Conservation (phyloP, 331 rosid genomes). For the Spiraea crenata region DNA sequence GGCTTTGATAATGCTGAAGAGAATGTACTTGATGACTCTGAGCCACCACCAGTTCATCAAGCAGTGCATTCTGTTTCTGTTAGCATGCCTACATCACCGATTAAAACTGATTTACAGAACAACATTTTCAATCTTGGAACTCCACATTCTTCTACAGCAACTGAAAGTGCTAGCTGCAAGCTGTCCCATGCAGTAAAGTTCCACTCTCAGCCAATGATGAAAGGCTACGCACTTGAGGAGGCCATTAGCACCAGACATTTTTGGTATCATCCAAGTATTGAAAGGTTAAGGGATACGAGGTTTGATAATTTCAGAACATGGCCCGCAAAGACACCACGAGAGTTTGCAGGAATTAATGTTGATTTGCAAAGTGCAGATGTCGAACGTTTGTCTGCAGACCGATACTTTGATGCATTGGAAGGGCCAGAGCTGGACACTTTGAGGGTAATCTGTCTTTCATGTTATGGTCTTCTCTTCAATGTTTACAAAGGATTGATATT, state of each 20-base stretch:
- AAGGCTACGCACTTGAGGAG: constrained; percentile 20
- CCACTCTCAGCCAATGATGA: constrained; percentile 75
- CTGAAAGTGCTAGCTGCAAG: constrained; percentile 5
- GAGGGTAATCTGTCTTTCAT: constrained; percentile 13
- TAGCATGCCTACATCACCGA: constrained; percentile 70
- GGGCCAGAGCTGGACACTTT: constrained; percentile 72
- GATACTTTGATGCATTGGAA: constrained; percentile 90
- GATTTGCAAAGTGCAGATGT: constrained; percentile 22
- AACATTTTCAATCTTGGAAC: constrained; percentile 27
- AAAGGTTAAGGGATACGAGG: constrained; percentile 52
- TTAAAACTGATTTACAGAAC: constrained; percentile 26
- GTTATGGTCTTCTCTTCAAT: background rate
- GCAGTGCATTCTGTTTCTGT: constrained; percentile 51
- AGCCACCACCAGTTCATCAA: constrained; percentile 38
- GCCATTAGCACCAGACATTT: background rate
- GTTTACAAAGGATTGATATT: background rate
- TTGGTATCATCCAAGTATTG: constrained; percentile 32
- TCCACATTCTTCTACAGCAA: constrained; percentile 17
- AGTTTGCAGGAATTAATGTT: constrained; percentile 21
- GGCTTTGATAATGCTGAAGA: constrained; percentile 53
- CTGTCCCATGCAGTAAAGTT: constrained; percentile 37
- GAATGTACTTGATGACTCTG: constrained; percentile 25
- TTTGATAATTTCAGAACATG: constrained; percentile 83
- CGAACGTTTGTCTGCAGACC: constrained; percentile 53
- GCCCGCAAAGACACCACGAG: constrained; percentile 51